Base-by-base conservation (phyloP, 2,329 filamentous ascomycete species). In the Clonostachys sp. region DNA sequence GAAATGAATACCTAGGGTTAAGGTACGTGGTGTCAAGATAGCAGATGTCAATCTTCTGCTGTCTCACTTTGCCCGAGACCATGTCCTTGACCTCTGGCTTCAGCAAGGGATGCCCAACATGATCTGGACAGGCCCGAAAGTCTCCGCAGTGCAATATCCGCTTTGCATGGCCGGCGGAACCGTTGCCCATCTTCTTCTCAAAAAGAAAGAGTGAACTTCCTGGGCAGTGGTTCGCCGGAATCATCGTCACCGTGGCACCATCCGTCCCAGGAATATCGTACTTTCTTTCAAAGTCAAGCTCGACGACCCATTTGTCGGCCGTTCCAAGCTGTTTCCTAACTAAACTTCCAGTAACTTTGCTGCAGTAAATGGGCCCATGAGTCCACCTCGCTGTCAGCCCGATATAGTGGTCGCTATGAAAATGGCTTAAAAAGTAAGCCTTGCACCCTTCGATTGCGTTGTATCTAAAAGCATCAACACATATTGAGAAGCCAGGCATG, bases 11-110 rank as follows among this genome's bases (percentile, higher is more conserved):
- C 53, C 91, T 91, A 0, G 94, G 94, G 53, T 94, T 96, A 12
- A 99, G 78, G 62, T 99, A 99, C 0, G 94, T 99, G 0, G 94
- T 99, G 62, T 99, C 94, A 9, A 99, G 81, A 62, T 99, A 99
- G 70, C 94, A 97, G 30, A 92, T 83, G 59, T 99, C 92, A 47
- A 99, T 91, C 58, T 86, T 89, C 61, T 97, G 94, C 59, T 94
- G 87, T 49, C 75, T 83, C 2, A 71, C 72, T 62, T 87, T 87
- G 2, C 89, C 88, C 0, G 83, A 84, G 9, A 87, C 71, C 3
- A 77, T 72, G 57, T 96, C 88, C 14, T 85, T 57, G 1, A 84
- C 73, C 20, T 95, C 83, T 0, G 94, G 90, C 53, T 83, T 83
- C 5, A 99, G 73, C 0, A 94, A 75, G 2, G 90, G 87, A 66